A percentile compares a stretch with the other conserved stretches of the same genome.
Evolutionary conservation across 495 filamentous ascomycete species (phyloP).

Genomic region (Lindgomyces ingoldianus): DNA sequence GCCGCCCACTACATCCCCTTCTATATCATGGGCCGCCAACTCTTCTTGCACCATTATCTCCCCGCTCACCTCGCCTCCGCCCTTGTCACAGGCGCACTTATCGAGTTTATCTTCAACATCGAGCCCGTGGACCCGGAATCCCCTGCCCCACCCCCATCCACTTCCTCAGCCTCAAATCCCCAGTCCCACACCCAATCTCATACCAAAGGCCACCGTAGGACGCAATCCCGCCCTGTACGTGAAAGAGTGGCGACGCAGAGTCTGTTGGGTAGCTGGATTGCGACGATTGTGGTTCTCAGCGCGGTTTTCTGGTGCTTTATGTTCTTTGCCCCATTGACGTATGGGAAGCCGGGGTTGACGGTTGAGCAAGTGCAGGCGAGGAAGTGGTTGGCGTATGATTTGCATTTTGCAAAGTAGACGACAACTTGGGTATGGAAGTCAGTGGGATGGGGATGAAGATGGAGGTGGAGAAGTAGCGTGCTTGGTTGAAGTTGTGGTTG

Average conservation of each 20-base stretch:
- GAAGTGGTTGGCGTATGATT: conserved; percentile 95
- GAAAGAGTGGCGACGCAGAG: conserved; percentile 82
- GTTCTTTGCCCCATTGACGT: conserved; percentile 93
- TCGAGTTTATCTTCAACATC: conserved; percentile 94
- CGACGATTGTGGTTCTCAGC: conserved; percentile 65
- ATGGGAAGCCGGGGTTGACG: conserved; percentile 88
- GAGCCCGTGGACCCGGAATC: conserved; percentile 64
- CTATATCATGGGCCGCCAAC: conserved; percentile 74
- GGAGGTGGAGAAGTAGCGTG: neutral
- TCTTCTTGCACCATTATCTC: conserved; percentile 77
- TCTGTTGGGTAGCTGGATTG: conserved; percentile 75
- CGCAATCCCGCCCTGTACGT: conserved; percentile 64
- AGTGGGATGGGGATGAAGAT: neutral
- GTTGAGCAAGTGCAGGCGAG: conserved; percentile 77
- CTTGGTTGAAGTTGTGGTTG: too few species aligned
- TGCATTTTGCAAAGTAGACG: conserved; percentile 94
- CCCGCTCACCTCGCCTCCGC: conserved; percentile 88
- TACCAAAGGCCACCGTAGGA: conserved; percentile 58
- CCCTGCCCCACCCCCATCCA: conserved; percentile 39
- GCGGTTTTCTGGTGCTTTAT: conserved; percentile 76
- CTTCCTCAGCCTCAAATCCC: conserved; percentile 23
- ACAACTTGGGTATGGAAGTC: neutral
- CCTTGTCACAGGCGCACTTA: conserved; percentile 91
- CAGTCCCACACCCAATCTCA: too few species aligned
- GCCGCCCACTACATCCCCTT: conserved; percentile 74